Evolutionary conservation across 2,329 filamentous ascomycete genomes (phyloP).

Genomic region (Pyrenochaeta sp.): DNA sequence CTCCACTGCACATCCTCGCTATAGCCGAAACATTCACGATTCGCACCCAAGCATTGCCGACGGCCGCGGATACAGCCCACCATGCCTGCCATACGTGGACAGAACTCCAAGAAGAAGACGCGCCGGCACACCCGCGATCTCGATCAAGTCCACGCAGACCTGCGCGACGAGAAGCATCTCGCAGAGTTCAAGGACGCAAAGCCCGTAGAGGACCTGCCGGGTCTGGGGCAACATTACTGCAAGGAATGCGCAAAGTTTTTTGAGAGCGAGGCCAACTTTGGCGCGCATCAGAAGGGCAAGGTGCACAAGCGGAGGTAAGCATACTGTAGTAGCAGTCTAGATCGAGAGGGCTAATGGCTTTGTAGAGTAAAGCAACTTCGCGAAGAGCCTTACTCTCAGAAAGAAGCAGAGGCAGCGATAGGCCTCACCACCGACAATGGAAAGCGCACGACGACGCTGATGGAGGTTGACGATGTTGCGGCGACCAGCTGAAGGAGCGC

Average conservation of each 20-base stretch:
- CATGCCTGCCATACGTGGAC: conserved; percentile 61
- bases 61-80: conserved; percentile 39
- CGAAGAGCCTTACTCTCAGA: conserved; percentile 86
- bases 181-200: conserved; percentile 80
- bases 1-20: conserved; percentile 28
- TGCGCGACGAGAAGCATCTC: conserved; percentile 81
- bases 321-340: neutral
- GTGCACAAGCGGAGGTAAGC: conserved; percentile 87
- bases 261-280: conserved; percentile 80
- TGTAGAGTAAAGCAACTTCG: conserved; percentile 79
- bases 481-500: conserved; percentile 15
- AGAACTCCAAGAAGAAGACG: conserved; percentile 60
- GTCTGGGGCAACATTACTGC: conserved; percentile 86
- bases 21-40: conserved; percentile 31
- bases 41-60: conserved; percentile 31
- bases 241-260: conserved; percentile 96
- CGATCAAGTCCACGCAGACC: conserved; percentile 88
- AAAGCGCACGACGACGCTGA: conserved; percentile 43
- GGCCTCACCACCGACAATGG: conserved; percentile 77
- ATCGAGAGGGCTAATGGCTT: conserved; percentile 16
- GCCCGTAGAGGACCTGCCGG: conserved; percentile 85
- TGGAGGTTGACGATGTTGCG: conserved; percentile 44
- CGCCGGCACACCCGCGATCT: conserved; percentile 73
- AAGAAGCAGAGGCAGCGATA: conserved; percentile 81
- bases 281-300: conserved; percentile 82